Evolutionary conservation across 768 basidiomycete genomes (phyloP).

Genomic region (Rhodotorula taiwanensis): DNA sequence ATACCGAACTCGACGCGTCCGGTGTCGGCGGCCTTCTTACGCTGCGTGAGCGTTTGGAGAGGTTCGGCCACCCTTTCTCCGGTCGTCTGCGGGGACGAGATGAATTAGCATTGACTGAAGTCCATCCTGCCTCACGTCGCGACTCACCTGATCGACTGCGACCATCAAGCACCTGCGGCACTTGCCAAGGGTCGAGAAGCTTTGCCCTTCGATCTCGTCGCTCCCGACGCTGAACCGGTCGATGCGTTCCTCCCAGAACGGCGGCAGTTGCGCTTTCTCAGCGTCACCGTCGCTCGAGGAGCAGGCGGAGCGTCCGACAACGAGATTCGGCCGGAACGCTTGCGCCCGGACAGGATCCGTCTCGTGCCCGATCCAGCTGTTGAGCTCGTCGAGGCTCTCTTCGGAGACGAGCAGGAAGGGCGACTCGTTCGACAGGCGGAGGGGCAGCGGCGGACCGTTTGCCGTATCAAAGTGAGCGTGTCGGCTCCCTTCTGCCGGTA

Average conservation of each 20-base stretch:
- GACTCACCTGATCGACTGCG: constrained; percentile 33
- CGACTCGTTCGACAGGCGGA: constrained; percentile 38
- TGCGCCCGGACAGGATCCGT: constrained; percentile 4
- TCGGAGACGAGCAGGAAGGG: constrained; percentile 40
- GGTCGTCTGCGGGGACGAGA: constrained; percentile 19
- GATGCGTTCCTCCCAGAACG: constrained; percentile 35
- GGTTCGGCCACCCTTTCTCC: constrained; percentile 29
- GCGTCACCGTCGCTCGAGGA: background rate
- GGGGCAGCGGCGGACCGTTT: constrained; percentile 13
- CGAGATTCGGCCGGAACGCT: constrained; percentile 39
- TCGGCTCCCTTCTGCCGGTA: constrained; percentile 6
- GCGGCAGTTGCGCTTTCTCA: background rate
- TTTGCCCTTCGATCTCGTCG: background rate
- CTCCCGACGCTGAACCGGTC: constrained; percentile 21
- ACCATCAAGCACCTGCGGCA: constrained; percentile 40
- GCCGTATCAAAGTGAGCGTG: constrained; percentile 30
- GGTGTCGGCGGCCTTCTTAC: constrained; percentile 13
- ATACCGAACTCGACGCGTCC: constrained; percentile 37
- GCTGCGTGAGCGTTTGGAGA: constrained; percentile 29
- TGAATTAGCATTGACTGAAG: too few species aligned
- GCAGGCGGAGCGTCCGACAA: constrained; percentile 7
- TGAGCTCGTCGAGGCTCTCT: constrained; percentile 25
- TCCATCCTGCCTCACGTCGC: background rate
- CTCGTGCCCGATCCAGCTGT: constrained; percentile 22
- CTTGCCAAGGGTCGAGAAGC: constrained; percentile 24